These are phyloP conservation scores for Biscogniauxia marginata DNA, from an alignment of 2,329 filamentous ascomycete species.

Conservation along the genomic window DNA sequence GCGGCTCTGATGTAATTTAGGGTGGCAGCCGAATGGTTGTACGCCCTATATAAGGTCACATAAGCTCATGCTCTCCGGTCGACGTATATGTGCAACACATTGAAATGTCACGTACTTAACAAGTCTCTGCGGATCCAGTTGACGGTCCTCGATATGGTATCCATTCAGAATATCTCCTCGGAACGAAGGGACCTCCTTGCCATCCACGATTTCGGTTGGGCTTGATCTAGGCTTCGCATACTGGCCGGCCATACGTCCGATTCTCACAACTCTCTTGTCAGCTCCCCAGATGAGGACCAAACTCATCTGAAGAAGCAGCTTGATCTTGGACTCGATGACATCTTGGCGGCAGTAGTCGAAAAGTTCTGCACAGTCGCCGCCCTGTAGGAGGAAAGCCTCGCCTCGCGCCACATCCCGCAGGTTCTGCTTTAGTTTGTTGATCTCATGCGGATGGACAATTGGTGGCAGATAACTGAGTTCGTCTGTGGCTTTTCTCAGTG, in stretches of 20 bases:
- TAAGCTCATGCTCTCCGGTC: slow-evolving; percentile 1
- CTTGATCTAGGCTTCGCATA: slow-evolving; percentile 95
- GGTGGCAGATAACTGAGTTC: slow-evolving; percentile 72
- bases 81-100: not conserved
- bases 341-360: slow-evolving; percentile 93
- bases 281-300: slow-evolving; percentile 89
- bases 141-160: slow-evolving; percentile 70
- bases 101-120: slow-evolving; percentile 56
- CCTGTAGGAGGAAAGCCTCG: slow-evolving; percentile 90
- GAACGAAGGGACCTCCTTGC: slow-evolving; percentile 82
- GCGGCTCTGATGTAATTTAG: slow-evolving; percentile 89
- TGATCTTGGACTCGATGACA: slow-evolving; percentile 94
- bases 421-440: slow-evolving; percentile 73
- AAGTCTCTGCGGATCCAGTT: slow-evolving; percentile 78
- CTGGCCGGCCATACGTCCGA: slow-evolving; percentile 94
- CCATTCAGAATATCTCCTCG: slow-evolving; percentile 95
- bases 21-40: slow-evolving; percentile 93
- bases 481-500: slow-evolving; percentile 57
- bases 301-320: slow-evolving; percentile 95
- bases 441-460: slow-evolving; percentile 77
- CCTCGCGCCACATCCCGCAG: slow-evolving; percentile 85
- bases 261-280: slow-evolving; percentile 80
- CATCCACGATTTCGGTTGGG: slow-evolving; percentile 78
- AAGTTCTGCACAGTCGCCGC: slow-evolving; percentile 94
- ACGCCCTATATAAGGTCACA: slow-evolving; percentile 59